Percentiles rank a stretch among this genome's conserved stretches.
These are phyloP conservation scores for Cyclostephanos tholiformis DNA, from an alignment of 108 stramenopile genomes.

Conservation along the genomic window DNA sequence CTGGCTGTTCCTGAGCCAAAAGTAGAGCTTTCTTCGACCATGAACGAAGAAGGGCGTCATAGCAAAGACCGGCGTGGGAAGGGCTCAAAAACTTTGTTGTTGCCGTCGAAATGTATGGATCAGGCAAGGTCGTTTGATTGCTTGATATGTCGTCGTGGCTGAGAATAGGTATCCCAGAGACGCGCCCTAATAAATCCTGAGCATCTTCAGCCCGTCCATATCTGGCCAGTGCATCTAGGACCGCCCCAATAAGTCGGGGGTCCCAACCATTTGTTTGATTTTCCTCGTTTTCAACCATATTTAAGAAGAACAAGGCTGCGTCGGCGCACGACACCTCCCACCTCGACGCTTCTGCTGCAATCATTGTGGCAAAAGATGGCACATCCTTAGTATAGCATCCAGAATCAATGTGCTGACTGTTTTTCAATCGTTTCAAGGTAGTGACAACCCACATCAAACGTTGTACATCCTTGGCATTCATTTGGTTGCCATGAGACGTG, in stretches of 20 bases:
- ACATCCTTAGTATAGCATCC: constrained; percentile 38
- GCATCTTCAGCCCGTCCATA: constrained; percentile 41
- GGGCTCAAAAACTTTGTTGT: constrained; percentile 18
- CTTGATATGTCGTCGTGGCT: background rate
- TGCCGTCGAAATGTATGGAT: background rate
- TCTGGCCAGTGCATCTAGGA: constrained; percentile 30
- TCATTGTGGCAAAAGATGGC: constrained; percentile 46
- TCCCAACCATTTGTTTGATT: constrained; percentile 23
- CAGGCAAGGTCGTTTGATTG: background rate
- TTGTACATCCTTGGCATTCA: constrained; percentile 4
- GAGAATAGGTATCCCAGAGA: constrained; percentile 19
- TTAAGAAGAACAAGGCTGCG: constrained; percentile 28
- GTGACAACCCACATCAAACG: constrained; percentile 10
- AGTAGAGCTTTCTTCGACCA: constrained; percentile 6
- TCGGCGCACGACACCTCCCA: constrained; percentile 21
- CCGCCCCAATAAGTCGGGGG: constrained; percentile 39
- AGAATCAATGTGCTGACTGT: constrained; percentile 11
- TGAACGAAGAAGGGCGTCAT: constrained; percentile 35
- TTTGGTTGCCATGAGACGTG: background rate
- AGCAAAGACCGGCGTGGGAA: constrained; percentile 31
- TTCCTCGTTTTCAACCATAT: constrained; percentile 28
- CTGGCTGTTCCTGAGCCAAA: background rate
- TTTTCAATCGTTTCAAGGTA: background rate
- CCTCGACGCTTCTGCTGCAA: constrained; percentile 26
- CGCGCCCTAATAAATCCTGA: constrained; percentile 22